Conservation (phyloP, 352 stramenopile genomes). For the Globisporangium camurandrum region DNA sequence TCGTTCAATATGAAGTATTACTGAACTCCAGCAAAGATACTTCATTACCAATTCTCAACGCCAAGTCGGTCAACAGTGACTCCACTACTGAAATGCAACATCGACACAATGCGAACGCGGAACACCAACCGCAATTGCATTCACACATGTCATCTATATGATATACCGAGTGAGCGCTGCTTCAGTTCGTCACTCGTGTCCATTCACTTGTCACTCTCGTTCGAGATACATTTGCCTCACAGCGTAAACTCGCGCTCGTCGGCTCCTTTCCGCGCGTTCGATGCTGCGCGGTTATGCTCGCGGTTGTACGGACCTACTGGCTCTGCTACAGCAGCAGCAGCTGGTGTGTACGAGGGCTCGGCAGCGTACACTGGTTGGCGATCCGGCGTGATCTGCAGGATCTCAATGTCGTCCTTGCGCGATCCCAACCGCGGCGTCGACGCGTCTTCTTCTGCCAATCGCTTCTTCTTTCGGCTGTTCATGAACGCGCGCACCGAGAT, state of each 20-base stretch:
- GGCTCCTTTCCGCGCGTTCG: slow-evolving; percentile 3
- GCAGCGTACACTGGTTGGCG: slow-evolving; percentile 10
- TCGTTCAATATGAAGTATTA: no score
- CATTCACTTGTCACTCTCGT: background rate
- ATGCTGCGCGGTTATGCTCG: slow-evolving; percentile 10
- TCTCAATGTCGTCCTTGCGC: slow-evolving; percentile 16
- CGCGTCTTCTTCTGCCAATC: slow-evolving; percentile 4
- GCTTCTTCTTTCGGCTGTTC: slow-evolving; percentile 27
- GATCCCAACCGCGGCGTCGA: slow-evolving; percentile 9
- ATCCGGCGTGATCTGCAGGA: slow-evolving; percentile 16
- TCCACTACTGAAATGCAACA: no score
- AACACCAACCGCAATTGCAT: no score
- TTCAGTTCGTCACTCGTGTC: background rate
- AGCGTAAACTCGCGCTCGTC: slow-evolving; percentile 18
- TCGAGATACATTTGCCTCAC: background rate
- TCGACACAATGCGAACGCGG: no score
- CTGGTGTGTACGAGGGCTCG: background rate
- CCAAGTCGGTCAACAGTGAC: no score
- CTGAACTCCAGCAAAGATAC: no score
- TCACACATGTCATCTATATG: no score
- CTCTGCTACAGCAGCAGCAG: background rate
- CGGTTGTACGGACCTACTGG: slow-evolving; percentile 9
- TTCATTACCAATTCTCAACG: no score
- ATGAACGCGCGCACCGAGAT: slow-evolving; percentile 46
- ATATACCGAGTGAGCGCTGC: no score